Evolutionary conservation across 1,284 basidiomycete genomes (phyloP).

Genomic region (Ustilago tritici): DNA sequence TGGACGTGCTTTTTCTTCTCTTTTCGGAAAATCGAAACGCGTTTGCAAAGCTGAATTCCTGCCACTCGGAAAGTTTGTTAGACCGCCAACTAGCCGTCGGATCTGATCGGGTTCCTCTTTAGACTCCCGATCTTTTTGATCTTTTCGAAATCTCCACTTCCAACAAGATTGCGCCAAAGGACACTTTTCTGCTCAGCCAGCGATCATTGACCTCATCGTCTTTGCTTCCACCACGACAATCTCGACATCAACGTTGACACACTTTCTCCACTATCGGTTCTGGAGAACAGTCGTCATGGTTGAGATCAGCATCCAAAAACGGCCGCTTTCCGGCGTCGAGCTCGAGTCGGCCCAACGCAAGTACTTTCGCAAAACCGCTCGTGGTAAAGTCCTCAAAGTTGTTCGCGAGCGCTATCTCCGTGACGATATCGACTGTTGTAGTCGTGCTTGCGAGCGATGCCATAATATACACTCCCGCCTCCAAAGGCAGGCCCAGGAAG

Average conservation of each 20-base stretch:
- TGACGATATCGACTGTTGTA: conserved; percentile 92
- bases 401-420: conserved; percentile 94
- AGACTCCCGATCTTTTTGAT: neutral
- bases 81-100: neutral
- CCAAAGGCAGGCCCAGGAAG: conserved; percentile 59
- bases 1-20: too few species aligned
- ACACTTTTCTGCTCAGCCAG: conserved; percentile 17
- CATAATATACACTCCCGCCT: conserved; percentile 47
- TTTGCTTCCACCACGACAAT: neutral
- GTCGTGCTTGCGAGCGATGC: conserved; percentile 76
- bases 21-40: too few species aligned
- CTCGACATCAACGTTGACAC: neutral
- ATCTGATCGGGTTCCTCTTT: conserved; percentile 2
- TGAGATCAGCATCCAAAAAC: conserved; percentile 65
- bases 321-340: conserved; percentile 54
- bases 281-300: conserved; percentile 23
- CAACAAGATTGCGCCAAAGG: neutral
- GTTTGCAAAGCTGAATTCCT: too few species aligned
- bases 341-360: conserved; percentile 52
- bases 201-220: neutral
- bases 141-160: conserved; percentile 17
- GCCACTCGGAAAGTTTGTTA: neutral
- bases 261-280: neutral
- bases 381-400: conserved; percentile 94
- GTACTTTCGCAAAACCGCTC: conserved; percentile 80